A percentile compares a stretch with the other conserved stretches of the same genome.
Conservation (phyloP, 768 basidiomycete species). For the Suillus clintonianus region DNA sequence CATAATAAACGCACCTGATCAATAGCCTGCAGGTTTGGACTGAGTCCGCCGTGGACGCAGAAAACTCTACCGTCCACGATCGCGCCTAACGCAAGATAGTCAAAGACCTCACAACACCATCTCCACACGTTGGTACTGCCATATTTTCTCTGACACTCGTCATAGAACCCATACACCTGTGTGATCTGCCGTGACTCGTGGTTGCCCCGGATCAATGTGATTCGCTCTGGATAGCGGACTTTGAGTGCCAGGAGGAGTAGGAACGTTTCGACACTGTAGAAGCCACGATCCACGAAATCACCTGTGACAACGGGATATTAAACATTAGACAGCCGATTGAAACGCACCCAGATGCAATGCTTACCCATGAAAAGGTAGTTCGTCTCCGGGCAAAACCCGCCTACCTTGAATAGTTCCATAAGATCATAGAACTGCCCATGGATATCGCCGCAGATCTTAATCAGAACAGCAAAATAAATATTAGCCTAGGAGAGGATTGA, state of each 20-base stretch:
- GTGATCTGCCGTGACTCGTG: slow-evolving; percentile 98
- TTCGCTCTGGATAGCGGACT: slow-evolving; percentile 95
- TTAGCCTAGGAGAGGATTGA: slow-evolving; percentile 12
- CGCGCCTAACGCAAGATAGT: slow-evolving; percentile 92
- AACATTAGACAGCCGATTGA: slow-evolving; percentile 11
- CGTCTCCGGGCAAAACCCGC: slow-evolving; percentile 89
- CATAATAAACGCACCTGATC: slow-evolving; percentile 68
- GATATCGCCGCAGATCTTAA: slow-evolving; percentile 90
- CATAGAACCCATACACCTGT: slow-evolving; percentile 92
- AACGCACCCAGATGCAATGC: slow-evolving; percentile 24
- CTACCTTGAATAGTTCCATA: slow-evolving; percentile 93
- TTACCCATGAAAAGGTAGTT: slow-evolving; percentile 96
- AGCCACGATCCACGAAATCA: slow-evolving; percentile 97
- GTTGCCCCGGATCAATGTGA: slow-evolving; percentile 96
- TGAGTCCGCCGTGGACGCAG: slow-evolving; percentile 96
- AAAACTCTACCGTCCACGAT: slow-evolving; percentile 97
- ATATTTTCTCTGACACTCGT: slow-evolving; percentile 97
- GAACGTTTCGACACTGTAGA: slow-evolving; percentile 96
- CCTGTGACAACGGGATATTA: slow-evolving; percentile 47
- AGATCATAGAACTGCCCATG: slow-evolving; percentile 98
- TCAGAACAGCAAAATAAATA: slow-evolving; percentile 1
- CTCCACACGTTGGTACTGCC: slow-evolving; percentile 94
- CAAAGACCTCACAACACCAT: slow-evolving; percentile 98
- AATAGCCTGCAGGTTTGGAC: slow-evolving; percentile 81
- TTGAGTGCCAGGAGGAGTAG: slow-evolving; percentile 93